A percentile compares a stretch with the other conserved stretches of the same genome.
phyloP scores from a whole-genome alignment of 768 basidiomycete species.

The Gelatoporia subvermispora region DNA sequence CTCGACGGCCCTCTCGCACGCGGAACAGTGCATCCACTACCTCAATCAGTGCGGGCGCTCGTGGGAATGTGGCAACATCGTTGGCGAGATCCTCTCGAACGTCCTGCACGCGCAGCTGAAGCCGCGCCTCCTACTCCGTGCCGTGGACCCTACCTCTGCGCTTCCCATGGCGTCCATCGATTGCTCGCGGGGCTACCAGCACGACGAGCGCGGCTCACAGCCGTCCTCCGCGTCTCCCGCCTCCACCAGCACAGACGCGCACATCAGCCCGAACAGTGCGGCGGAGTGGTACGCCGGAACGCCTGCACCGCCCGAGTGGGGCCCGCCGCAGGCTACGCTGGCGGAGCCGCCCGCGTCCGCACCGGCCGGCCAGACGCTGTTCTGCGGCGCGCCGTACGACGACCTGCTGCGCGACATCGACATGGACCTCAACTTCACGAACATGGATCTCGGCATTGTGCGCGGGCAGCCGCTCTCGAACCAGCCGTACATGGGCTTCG shows the following conservation, averaged over 20 bases:
- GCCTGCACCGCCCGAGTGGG: background rate
- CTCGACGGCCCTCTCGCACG: constrained; percentile 37
- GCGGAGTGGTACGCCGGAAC: constrained; percentile 2
- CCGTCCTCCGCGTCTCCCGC: background rate
- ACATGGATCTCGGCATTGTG: constrained; percentile 34
- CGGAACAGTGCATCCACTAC: constrained; percentile 43
- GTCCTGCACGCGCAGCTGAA: constrained; percentile 14
- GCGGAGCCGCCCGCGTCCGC: constrained; percentile 12
- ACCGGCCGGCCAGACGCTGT: constrained; percentile 2
- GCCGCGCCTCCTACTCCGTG: constrained; percentile 12
- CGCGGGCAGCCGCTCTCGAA: constrained; percentile 37
- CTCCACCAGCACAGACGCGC: constrained; percentile 7
- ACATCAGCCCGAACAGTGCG: background rate
- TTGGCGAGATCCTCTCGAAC: constrained; percentile 19
- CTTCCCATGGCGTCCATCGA: background rate
- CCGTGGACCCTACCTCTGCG: constrained; percentile 10
- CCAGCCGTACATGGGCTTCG: constrained; percentile 30
- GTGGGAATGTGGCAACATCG: constrained; percentile 44
- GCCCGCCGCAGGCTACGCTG: background rate
- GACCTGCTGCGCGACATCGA: constrained; percentile 6
- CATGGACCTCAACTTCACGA: constrained; percentile 13
- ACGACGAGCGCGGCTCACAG: background rate
- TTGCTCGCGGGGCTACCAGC: background rate
- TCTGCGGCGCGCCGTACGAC: constrained; percentile 9
- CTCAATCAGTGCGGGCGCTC: constrained; percentile 49